Evolutionary conservation across 345 rosid genomes (phyloP).

Genomic region (Aegle marmelos): DNA sequence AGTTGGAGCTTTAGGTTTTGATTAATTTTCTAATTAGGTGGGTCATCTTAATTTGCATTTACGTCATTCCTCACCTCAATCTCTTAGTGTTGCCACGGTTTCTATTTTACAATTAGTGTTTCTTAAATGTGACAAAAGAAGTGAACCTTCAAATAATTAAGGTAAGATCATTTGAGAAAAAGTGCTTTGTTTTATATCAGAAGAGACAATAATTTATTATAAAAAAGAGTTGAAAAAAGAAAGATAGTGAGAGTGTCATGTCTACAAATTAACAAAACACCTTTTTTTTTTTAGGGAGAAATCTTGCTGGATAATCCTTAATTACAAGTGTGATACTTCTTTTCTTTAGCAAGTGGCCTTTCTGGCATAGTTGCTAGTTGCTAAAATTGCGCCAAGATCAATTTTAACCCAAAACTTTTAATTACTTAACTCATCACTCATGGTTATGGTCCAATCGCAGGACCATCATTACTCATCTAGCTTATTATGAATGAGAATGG

Average conservation of each 20-base stretch:
- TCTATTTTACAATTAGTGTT: constrained; percentile 13
- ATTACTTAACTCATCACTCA: neutral
- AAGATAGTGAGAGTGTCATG: constrained; percentile 10
- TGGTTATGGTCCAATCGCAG: no score
- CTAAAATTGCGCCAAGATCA: neutral
- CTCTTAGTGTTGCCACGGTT: constrained; percentile 8
- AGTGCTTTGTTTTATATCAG: constrained; percentile 26
- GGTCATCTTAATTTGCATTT: constrained; percentile 34
- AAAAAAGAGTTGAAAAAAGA: neutral
- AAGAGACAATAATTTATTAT: constrained; percentile 16
- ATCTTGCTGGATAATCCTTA: constrained; percentile 14
- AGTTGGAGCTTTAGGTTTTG: constrained; percentile 20
- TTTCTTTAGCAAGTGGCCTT: constrained; percentile 7
- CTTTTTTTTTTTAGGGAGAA: constrained; percentile 10
- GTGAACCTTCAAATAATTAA: constrained; percentile 16
- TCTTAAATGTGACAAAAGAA: constrained; percentile 19
- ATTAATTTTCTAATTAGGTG: constrained; percentile 16
- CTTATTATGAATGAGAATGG: neutral
- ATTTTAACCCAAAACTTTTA: neutral
- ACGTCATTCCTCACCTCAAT: constrained; percentile 38
- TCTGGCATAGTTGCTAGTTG: constrained; percentile 6
- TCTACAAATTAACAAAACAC: neutral
- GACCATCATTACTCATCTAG: no score
- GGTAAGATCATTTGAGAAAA: constrained; percentile 15
- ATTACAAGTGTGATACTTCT: constrained; percentile 10